Conservation (phyloP, 2,329 filamentous ascomycete genomes). For the Talaromyces sp. region DNA sequence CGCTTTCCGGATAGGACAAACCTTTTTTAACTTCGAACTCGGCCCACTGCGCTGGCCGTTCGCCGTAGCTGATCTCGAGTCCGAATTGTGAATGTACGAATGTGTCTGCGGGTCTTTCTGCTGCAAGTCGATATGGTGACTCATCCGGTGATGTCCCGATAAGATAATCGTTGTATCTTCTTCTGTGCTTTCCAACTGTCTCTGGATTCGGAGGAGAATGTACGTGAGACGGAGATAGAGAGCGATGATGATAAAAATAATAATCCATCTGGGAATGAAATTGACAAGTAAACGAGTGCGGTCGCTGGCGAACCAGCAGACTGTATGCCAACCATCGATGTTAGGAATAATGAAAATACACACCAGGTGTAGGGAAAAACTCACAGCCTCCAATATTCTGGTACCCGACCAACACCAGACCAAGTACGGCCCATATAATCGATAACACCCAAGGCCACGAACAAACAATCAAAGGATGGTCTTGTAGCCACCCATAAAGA, state of each 20-base stretch:
- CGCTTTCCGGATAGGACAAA: neutral
- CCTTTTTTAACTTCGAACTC: constrained; percentile 11
- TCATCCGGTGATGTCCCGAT: neutral
- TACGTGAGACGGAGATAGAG: constrained; percentile 10
- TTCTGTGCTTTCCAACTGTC: constrained; percentile 2
- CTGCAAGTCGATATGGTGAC: neutral
- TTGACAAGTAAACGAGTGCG: constrained; percentile 13
- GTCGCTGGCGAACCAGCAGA: constrained; percentile 13
- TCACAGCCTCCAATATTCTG: constrained; percentile 12
- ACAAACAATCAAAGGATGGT: constrained; percentile 4
- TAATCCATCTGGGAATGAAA: constrained; percentile 13
- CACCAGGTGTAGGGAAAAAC: neutral
- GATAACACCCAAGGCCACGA: constrained; percentile 11
- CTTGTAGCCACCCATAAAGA: constrained; percentile 8
- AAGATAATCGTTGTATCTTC: constrained; percentile 14
- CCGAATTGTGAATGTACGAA: neutral
- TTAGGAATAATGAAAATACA: neutral
- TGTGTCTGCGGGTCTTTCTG: neutral
- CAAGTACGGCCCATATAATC: constrained; percentile 8
- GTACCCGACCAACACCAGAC: constrained; percentile 5
- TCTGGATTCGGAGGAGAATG: constrained; percentile 8
- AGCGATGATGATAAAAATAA: constrained; percentile 8
- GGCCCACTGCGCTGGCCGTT: neutral
- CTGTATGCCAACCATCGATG: neutral
- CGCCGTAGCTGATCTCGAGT: neutral